Conservation (phyloP, 1,284 basidiomycete species). For the Rhodotorula sp. region DNA sequence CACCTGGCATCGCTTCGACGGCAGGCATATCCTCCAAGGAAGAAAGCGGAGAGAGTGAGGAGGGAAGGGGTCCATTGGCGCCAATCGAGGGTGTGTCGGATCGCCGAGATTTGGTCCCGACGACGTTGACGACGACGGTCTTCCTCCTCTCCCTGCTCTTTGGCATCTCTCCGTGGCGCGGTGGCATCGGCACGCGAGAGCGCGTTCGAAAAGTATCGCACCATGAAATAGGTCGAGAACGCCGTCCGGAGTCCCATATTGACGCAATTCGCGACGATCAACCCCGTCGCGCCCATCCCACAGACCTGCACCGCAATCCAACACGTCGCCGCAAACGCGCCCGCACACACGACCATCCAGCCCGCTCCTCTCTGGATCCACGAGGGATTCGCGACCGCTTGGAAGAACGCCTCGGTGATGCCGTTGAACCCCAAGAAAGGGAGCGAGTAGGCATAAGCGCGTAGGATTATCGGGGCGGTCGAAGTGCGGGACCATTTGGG, state of each 20-base stretch:
- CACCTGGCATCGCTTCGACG: slow-evolving; percentile 23
- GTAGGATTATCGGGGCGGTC: slow-evolving; percentile 61
- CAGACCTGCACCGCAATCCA: slow-evolving; percentile 54
- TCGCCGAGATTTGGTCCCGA: too few relatives aligned
- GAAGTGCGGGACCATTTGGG: slow-evolving; percentile 54
- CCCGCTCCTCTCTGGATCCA: slow-evolving; percentile 67
- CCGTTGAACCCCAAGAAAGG: slow-evolving; percentile 86
- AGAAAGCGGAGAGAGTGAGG: slow-evolving; percentile 15
- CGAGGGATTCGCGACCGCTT: slow-evolving; percentile 65
- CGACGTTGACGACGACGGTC: neutral
- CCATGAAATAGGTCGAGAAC: slow-evolving; percentile 51
- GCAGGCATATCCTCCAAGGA: neutral
- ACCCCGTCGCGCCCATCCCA: slow-evolving; percentile 61
- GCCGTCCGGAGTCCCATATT: slow-evolving; percentile 62
- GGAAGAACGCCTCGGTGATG: slow-evolving; percentile 80
- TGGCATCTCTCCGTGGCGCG: neutral
- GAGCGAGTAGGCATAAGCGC: slow-evolving; percentile 77
- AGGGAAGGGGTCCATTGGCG: slow-evolving; percentile 17
- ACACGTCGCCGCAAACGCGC: slow-evolving; percentile 57
- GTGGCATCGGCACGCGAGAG: neutral
- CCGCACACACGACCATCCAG: slow-evolving; percentile 58
- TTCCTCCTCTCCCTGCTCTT: neutral
- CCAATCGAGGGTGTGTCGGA: neutral
- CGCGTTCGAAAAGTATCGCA: slow-evolving; percentile 20
- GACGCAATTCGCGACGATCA: slow-evolving; percentile 70